Base-by-base conservation (phyloP, 495 filamentous ascomycete species). In the Parmelia sp. region DNA sequence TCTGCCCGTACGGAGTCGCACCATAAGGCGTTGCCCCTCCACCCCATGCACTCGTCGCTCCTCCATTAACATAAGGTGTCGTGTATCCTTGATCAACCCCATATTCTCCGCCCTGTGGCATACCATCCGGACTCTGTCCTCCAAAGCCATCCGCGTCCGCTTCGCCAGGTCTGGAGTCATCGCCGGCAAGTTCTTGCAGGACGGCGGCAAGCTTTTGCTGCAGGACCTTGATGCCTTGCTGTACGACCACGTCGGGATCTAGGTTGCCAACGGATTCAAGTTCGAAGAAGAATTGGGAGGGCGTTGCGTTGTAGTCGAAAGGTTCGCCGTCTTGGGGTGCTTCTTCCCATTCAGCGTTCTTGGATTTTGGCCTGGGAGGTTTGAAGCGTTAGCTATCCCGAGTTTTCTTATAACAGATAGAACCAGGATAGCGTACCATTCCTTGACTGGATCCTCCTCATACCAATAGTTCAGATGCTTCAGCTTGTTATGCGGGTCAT, bases 401-500 rank as follows among this genome's bases (percentile, higher is more conserved):
- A 5, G 3, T 33, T 17, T 21, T 11, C 21, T 10, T 19, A 17
- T 55, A 10, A 21, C 6, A 21, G 3, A n/a, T 9, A 12, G 10
- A 12, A 35, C 7, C 27, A n/a, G 29, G n/a, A 27, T 11, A 35
- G 25, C 90, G 68, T 84, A 97, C 94, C 94, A 98, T 81, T 98
- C 94, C 71, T 84, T 83, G 58, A 80, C 80, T 4, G 91, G 74
- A 80, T 96, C 87, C 70, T 86, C 78, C 80, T 98, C 94, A 72
- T 90, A 96, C 94, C 94, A 98, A 72, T 92, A 84, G 71, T 95
- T 89, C 47, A 91, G 77, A 77, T 98, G 94, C 64, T 83, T 80
- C 55, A 98, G 76, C 74, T 92, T 95, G 75, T 98, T 98, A 73
- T 92, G 88, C 64, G 94, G 94, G 72, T 98, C 94, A 75, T 98